Evolutionary conservation across 2,329 filamentous ascomycete species (phyloP), one percentile per base, ranked within the genome.

Genomic region (Fusarium chlamydosporum): DNA sequence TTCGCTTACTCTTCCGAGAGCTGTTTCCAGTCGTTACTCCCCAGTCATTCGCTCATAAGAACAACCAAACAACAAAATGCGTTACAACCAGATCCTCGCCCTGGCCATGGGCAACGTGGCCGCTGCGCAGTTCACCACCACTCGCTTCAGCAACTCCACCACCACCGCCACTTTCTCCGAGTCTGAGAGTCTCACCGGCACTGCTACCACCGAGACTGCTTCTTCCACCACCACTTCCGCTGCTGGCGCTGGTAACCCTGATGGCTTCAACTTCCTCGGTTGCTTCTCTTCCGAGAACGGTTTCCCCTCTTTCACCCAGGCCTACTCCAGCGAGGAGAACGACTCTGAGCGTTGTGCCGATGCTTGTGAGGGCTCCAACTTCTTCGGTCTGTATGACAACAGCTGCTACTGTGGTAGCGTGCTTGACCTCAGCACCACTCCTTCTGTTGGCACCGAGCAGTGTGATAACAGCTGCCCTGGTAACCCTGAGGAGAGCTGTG

Each of bases 401-500:
- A 68, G 74, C 54, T 79, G 78, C 66, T 76, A 76, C 72, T 79
- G 78, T 46, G 76, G 74, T 9, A 51, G 38, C 1, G 13, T 8
- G 1, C 41, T 77, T 18, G 61, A 71, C n/a, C 31, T 53, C 13
- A 18, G 18, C 18, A 45, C 31, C 16, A 56, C 63, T 7, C 34
- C 45, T 35, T 23, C 59, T 35, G 57, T 75, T 5, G 10, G 31
- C 45, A 52, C 63, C n/a, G 56, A 31, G 3, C 27, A 58, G 54
- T 79, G 77, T 66, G 67, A 74, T 31, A 72, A 65, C 6, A 3
- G 18, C 15, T 79, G 77, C 70, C 76, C 77, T 18, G 77, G 77
- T 7, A 56, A 76, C 6, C 8, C n/a, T 6, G 0, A 2, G 1
- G 45, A 76, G 56, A 42, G 40, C 41, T 79, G 77, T 35, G 77